Evolutionary conservation across 179 eudicot species (phyloP).

Genomic region (Beta macrorhiza): DNA sequence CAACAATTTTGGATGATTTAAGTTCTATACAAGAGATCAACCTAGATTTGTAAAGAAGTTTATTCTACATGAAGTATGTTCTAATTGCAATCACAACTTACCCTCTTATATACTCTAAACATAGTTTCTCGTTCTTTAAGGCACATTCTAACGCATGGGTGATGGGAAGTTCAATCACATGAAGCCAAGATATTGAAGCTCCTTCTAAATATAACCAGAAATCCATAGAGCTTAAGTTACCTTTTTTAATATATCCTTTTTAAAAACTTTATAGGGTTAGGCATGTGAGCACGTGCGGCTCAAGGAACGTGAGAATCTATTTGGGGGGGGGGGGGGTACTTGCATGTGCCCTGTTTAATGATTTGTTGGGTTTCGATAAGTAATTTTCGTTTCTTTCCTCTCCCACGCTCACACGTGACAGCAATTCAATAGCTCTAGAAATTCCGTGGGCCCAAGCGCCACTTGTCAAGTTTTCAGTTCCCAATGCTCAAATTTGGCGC

Average conservation of each 20-base stretch:
- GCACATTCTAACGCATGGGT: no score
- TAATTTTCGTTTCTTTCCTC: neutral
- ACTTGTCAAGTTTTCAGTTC: conserved; percentile 24
- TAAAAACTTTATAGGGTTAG: conserved; percentile 26
- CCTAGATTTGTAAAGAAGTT: no score
- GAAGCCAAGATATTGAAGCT: neutral
- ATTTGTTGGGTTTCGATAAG: conserved; percentile 26
- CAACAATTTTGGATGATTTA: no score
- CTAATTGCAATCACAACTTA: no score
- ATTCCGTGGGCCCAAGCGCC: conserved; percentile 22
- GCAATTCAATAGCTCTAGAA: conserved; percentile 14
- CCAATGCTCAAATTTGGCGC: neutral
- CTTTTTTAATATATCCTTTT: conserved; percentile 8
- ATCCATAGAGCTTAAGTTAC: conserved; percentile 12
- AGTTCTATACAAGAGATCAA: no score
- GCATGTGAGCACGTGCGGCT: conserved; percentile 46
- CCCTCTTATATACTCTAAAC: no score
- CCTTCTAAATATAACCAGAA: neutral
- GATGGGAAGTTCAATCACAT: no score
- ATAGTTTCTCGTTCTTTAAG: no score
- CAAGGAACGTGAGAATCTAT: conserved; percentile 35
- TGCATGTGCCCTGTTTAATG: conserved; percentile 37
- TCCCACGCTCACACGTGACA: conserved; percentile 39
- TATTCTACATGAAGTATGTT: no score
- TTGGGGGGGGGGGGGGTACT: neutral